Conservation (phyloP, 225 moss, liverwort and hornwort genomes). For the Physcomitrium patens region DNA sequence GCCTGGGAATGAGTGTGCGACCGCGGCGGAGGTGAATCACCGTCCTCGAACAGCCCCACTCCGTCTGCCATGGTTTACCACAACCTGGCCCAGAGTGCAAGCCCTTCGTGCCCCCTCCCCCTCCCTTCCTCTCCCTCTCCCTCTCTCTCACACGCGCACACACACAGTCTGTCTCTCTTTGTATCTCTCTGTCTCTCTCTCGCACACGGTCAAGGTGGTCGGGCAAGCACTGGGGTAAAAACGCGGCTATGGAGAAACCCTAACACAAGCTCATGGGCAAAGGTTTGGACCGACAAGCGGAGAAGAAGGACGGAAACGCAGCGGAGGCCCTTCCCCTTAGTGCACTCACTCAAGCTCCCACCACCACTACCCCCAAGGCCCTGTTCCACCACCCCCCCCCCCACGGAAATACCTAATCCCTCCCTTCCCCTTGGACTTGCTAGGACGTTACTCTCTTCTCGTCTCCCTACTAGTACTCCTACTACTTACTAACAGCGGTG, state of each 20-base stretch:
- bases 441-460: no score
- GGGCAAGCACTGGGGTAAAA: no score
- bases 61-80: constrained; percentile 53
- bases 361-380: no score
- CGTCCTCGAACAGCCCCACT: constrained; percentile 51
- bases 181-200: not conserved
- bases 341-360: no score
- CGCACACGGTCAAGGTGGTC: not conserved
- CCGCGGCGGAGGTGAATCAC: constrained; percentile 65
- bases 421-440: no score
- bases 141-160: not conserved
- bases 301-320: not conserved
- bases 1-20: constrained; percentile 50
- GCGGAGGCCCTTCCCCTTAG: constrained; percentile 17
- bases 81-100: constrained; percentile 10
- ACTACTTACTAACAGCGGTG: no score
- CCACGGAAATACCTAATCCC: no score
- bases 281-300: not conserved
- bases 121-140: not conserved
- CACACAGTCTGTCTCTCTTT: not conserved
- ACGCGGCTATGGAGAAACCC: constrained; percentile 45
- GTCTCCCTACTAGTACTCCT: no score
- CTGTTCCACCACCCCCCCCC: no score
- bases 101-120: not conserved
- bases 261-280: constrained; percentile 29